Conservation (phyloP, 371 early-diverging fungal species). For the Mucor saturninus region DNA sequence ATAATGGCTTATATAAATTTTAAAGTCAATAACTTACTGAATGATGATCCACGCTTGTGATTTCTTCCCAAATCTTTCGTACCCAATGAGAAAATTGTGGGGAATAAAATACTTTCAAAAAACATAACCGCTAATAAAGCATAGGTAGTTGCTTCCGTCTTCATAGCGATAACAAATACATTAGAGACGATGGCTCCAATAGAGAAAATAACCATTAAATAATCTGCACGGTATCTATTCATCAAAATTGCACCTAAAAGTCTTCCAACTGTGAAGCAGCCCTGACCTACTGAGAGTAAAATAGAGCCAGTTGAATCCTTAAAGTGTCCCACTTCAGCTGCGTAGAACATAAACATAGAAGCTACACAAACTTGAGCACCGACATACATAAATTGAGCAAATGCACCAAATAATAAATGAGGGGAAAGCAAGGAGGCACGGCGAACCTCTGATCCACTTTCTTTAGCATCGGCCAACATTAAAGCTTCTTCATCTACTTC, state of each 20-base stretch:
- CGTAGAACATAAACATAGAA: slow-evolving; percentile 50
- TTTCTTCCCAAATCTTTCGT: slow-evolving; percentile 51
- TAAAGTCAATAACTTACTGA: slow-evolving; percentile 29
- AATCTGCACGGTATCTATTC: slow-evolving; percentile 37
- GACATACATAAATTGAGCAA: slow-evolving; percentile 49
- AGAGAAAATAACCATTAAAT: slow-evolving; percentile 41
- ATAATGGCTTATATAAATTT: neutral
- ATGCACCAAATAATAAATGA: slow-evolving; percentile 45
- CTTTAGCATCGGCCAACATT: slow-evolving; percentile 93
- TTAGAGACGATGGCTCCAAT: slow-evolving; percentile 34
- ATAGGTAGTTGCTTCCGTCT: slow-evolving; percentile 36
- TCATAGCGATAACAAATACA: slow-evolving; percentile 40
- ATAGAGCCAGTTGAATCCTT: slow-evolving; percentile 32
- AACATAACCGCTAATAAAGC: slow-evolving; percentile 44
- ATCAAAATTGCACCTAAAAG: slow-evolving; percentile 43
- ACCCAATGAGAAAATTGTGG: slow-evolving; percentile 50
- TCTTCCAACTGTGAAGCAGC: slow-evolving; percentile 53
- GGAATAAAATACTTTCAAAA: slow-evolving; percentile 54
- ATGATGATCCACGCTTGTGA: slow-evolving; percentile 48
- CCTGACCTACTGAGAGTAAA: slow-evolving; percentile 42
- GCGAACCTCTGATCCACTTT: slow-evolving; percentile 83
- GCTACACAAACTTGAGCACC: slow-evolving; percentile 53
- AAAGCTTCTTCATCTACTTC: slow-evolving; percentile 51
- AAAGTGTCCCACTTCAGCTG: slow-evolving; percentile 40
- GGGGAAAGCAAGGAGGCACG: slow-evolving; percentile 62